Evolutionary conservation across 208 protist genomes (phyloP), one percentile per base, ranked within the genome.

Genomic region (Trypanosoma lewisi): DNA sequence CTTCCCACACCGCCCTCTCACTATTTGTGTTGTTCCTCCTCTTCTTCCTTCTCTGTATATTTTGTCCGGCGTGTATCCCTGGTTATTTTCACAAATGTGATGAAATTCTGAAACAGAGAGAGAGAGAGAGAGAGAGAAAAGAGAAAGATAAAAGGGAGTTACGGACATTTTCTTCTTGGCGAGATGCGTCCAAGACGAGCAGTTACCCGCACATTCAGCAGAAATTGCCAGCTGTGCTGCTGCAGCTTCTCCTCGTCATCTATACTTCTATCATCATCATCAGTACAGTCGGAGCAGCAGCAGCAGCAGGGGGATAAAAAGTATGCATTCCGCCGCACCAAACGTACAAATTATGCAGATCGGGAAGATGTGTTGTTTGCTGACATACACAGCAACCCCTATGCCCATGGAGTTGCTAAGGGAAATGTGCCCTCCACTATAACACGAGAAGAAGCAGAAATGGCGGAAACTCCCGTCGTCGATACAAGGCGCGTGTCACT

Each of bases 321-420:
- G 3, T 2, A 36, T 52, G 0, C 27, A 17, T 52, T 36, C 11
- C 58, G 67, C 31, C 56, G 67, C 19, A 66, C 41, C 33, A 63
- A 64, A 28, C 57, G 67, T n/a, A 72, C 52, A 23, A 72, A 72
- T 41, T 66, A 66, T 28, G 67, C 58, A 4, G 67, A 72, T 56
- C 25, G 67, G 16, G 67, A 72, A 23, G 50, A 39, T 33, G 48
- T 72, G 6, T 30, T 65, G 19, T 58, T 60, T 47, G 8, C 33
- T 47, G 33, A 27, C 23, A 6, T 45, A 7, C 39, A 39, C 34
- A 39, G 34, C 34, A 39, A 39, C 34, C 34, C 34, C 34, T 14
- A 39, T 11, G 34, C n/a, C n/a, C n/a, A n/a, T n/a, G n/a, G n/a
- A n/a, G n/a, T n/a, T n/a, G n/a, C n/a, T n/a, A n/a, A n/a, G n/a